Base-by-base conservation (phyloP, 208 protist species). In the Leishmania lainsoni region DNA sequence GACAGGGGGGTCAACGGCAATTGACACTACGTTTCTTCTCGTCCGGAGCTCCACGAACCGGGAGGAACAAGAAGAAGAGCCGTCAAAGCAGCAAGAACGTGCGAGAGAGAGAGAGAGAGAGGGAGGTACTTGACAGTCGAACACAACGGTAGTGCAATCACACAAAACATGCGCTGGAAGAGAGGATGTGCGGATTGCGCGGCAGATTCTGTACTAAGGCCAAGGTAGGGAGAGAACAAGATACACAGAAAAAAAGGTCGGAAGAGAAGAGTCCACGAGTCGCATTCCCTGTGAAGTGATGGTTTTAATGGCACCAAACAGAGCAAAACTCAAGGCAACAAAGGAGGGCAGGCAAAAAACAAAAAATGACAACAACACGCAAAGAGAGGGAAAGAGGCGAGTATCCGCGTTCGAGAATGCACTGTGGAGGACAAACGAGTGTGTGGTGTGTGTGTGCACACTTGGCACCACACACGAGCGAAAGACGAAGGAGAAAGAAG, bases 401-500 rank as follows among this genome's bases (percentile, higher is more conserved):
- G 42, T 45, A 45, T 45, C 42, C 4, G 42, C 42, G 42, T 45
- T 45, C 42, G 42, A 45, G 42, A 45, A 45, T 45, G 42, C 42
- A 6, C 0, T 45, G 42, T 45, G 42, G 42, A 0, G 42, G 42
- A 45, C 4, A 45, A 45, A 45, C 5, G 42, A 45, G 42, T 45
- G 42, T 58, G 51, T 45, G 42, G 51, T 61, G 3, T 61, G 56
- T 61, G 56, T 61, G 56, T 61, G 56, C 14, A 26, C 14, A 26
- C 22, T 16, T 16, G 2, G 22, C 20, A 61, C 42, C 42, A 45
- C 42, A 45, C 42, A 45, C 42, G 56, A 61, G 22, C 5, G 56
- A 61, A 26, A 61, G 56, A 26, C 20, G 56, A 26, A 26, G 56
- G 56, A 26, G 56, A 61, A 61, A 87, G 71, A 94, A 93, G 16